phyloP scores from a whole-genome alignment of 768 basidiomycete genomes.

The Leccinum obscurum region DNA sequence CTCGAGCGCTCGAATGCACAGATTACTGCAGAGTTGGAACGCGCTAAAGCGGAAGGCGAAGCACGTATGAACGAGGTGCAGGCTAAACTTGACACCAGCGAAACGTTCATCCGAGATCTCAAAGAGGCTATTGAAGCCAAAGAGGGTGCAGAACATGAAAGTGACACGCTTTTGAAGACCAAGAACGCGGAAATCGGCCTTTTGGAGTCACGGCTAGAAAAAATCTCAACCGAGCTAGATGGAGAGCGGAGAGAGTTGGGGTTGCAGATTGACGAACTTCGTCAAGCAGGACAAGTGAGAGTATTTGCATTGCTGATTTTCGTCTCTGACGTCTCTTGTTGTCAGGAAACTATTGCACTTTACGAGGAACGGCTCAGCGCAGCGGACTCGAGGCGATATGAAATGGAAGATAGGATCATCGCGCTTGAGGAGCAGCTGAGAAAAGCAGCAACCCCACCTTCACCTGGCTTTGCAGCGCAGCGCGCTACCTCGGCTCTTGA shows the following conservation, averaged over 20 bases:
- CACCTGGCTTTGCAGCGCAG: slow-evolving; percentile 37
- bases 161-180: slow-evolving; percentile 47
- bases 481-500: slow-evolving; percentile 70
- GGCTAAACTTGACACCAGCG: slow-evolving; percentile 44
- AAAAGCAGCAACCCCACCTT: slow-evolving; percentile 31
- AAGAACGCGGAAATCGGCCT: slow-evolving; percentile 62
- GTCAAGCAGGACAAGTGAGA: slow-evolving; percentile 83
- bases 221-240: slow-evolving; percentile 46
- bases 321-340: slow-evolving; percentile 2
- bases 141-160: slow-evolving; percentile 50
- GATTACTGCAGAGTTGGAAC: slow-evolving; percentile 43
- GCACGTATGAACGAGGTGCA: slow-evolving; percentile 42
- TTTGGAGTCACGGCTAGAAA: slow-evolving; percentile 49
- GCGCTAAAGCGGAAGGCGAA: slow-evolving; percentile 47
- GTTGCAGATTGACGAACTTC: slow-evolving; percentile 77
- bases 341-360: slow-evolving; percentile 88
- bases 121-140: slow-evolving; percentile 54
- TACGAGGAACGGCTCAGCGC: slow-evolving; percentile 87
- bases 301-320: background rate
- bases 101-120: slow-evolving; percentile 46
- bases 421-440: slow-evolving; percentile 54
- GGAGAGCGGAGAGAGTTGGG: slow-evolving; percentile 68
- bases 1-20: slow-evolving; percentile 47
- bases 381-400: slow-evolving; percentile 71
- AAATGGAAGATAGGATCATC: slow-evolving; percentile 67